Percentiles rank a stretch among this genome's conserved stretches.
Conservation (phyloP, 495 filamentous ascomycete species). For the Penicillium cataractarum region DNA sequence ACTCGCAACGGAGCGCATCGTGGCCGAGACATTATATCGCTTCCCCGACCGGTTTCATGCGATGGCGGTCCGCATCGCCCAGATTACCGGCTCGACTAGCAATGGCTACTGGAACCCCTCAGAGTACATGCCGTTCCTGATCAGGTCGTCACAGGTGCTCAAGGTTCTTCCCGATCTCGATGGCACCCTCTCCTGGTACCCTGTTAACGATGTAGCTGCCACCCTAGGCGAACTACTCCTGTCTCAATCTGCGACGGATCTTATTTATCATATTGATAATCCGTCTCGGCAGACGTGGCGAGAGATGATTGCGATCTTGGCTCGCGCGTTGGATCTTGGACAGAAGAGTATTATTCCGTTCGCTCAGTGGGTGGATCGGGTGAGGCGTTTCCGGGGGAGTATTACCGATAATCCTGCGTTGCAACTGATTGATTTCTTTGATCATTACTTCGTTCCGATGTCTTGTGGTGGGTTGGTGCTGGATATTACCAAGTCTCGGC, state of each 20-base stretch:
- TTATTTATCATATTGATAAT: background rate
- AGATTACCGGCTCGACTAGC: background rate
- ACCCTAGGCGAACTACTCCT: background rate
- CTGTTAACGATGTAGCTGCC: background rate
- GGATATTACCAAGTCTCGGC: too few species aligned
- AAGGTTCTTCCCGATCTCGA: background rate
- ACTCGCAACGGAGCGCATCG: too few species aligned
- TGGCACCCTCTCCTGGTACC: background rate
- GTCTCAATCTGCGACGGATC: background rate
- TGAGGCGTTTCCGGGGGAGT: too few species aligned
- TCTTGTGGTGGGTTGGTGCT: too few species aligned
- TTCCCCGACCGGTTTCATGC: background rate
- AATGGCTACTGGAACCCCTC: background rate
- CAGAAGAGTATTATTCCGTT: too few species aligned
- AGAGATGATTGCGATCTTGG: background rate
- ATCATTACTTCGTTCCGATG: too few species aligned
- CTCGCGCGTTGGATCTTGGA: too few species aligned
- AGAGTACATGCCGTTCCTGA: background rate
- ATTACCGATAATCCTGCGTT: too few species aligned
- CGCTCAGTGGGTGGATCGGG: too few species aligned
- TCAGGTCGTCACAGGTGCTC: background rate
- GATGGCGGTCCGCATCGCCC: background rate
- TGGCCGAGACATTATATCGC: background rate
- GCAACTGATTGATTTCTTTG: too few species aligned
- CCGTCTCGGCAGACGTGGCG: background rate